phyloP scores from a whole-genome alignment of 2,329 filamentous ascomycete species.

The Emergomyces africanus region DNA sequence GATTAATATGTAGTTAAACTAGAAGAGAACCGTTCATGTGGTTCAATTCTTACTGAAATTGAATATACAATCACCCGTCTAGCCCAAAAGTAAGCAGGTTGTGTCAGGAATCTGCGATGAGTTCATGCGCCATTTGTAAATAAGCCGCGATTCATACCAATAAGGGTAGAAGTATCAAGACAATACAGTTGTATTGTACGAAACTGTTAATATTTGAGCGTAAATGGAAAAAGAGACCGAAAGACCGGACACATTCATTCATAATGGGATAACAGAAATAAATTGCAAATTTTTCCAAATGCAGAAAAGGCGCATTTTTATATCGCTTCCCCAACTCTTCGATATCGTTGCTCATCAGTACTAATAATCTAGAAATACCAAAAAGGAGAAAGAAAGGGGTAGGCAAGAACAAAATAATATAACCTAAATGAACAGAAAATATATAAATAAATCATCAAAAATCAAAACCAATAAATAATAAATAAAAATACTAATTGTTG shows the following conservation, averaged over 20 bases:
- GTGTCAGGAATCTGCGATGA: neutral
- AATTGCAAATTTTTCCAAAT: neutral
- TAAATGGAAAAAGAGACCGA: neutral
- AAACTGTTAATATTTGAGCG: neutral
- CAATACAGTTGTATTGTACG: neutral
- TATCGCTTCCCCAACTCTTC: neutral
- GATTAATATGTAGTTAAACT: no score
- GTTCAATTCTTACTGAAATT: neutral
- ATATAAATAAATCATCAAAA: neutral
- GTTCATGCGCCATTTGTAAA: neutral
- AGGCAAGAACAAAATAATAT: neutral
- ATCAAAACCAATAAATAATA: neutral
- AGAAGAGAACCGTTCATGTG: no score
- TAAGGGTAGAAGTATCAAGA: neutral
- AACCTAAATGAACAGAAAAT: neutral
- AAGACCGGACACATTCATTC: neutral
- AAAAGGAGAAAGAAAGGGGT: neutral
- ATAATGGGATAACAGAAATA: neutral
- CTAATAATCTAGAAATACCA: neutral
- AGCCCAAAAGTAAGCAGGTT: neutral
- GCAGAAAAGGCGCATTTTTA: neutral
- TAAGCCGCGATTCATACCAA: neutral
- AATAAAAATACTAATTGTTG: no score
- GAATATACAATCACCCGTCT: neutral
- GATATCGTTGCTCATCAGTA: neutral